Evolutionary conservation across 257 asterid genomes (phyloP), one percentile per base, ranked within the genome.

Genomic region (Jacaranda mimosifolia): DNA sequence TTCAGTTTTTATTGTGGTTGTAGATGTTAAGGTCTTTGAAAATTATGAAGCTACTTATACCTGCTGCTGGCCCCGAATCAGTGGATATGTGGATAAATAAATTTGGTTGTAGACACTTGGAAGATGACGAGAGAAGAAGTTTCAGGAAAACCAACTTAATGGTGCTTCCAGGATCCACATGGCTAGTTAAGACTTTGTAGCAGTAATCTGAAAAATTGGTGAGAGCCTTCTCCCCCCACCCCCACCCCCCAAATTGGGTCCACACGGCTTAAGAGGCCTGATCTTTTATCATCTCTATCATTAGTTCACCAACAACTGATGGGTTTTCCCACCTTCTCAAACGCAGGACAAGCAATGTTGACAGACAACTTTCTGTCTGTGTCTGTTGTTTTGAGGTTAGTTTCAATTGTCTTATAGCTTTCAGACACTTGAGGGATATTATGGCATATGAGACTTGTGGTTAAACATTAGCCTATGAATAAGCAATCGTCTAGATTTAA

Each of bases 161-260:
- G 89, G 81, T 89, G 76, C 86, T 89, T 74, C 91, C 88, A 1
- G 89, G 87, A 58, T 83, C 88, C 49, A 78, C 85, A 32, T 87
- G 91, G 92, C 79, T 89, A 71, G 80, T 81, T 86, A 89, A 84
- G 83, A 9, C 78, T 43, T 17, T 87, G 75, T 81, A 57, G 59
- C 26, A 59, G 26, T 26, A 17, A 56, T 45, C 68, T 17, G 7
- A 17, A 7, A 19, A 56, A 56, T 15, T 7, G 63, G 36, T 56
- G 32, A 56, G 36, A 56, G 6, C 12, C 19, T 10, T 3, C 0
- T 17, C 5, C 4, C n/a, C n/a, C n/a, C n/a, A n/a, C n/a, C n/a
- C n/a, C n/a, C n/a, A n/a, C n/a, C 2, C 17, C 26, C 19, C 9
- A 58, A 58, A 58, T 58, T 26, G 38, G 39, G 3, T 58, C 19